These are phyloP conservation scores for Lactarius indigo DNA, from an alignment of 768 basidiomycete genomes.

Conservation along the genomic window DNA sequence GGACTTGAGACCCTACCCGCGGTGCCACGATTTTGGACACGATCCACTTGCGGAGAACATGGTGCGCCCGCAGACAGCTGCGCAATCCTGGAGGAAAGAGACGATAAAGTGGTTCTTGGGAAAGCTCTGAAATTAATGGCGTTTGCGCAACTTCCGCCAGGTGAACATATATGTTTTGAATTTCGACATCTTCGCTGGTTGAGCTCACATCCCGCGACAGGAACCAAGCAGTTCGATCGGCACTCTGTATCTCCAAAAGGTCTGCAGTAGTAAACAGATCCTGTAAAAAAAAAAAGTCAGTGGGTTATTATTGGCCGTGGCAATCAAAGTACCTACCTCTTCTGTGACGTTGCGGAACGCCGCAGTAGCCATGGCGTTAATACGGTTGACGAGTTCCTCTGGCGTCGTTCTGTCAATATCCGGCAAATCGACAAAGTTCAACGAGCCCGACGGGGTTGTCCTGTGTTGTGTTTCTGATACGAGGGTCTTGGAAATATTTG, in stretches of 20 bases:
- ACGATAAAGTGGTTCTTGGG: slow-evolving; percentile 68
- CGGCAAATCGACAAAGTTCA: slow-evolving; percentile 41
- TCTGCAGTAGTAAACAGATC: slow-evolving; percentile 77
- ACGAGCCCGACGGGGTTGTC: slow-evolving; percentile 3
- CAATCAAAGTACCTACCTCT: slow-evolving; percentile 47
- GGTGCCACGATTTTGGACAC: slow-evolving; percentile 65
- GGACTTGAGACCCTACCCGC: slow-evolving; percentile 55
- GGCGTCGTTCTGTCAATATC: slow-evolving; percentile 61
- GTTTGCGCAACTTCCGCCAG: slow-evolving; percentile 72
- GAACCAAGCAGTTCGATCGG: slow-evolving; percentile 82
- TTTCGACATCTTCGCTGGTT: slow-evolving; percentile 63
- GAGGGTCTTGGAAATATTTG: slow-evolving; percentile 1
- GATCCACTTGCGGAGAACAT: slow-evolving; percentile 75
- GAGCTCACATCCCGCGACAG: slow-evolving; percentile 49
- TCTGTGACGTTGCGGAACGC: slow-evolving; percentile 74
- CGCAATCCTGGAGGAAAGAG: slow-evolving; percentile 72
- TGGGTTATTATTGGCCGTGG: slow-evolving; percentile 3
- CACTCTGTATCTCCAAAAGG: slow-evolving; percentile 74
- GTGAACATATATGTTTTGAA: slow-evolving; percentile 75
- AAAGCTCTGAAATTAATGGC: slow-evolving; percentile 62
- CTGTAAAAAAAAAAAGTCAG: slow-evolving; percentile 35
- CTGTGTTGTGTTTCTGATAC: not conserved
- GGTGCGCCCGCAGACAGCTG: slow-evolving; percentile 72
- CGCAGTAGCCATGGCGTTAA: slow-evolving; percentile 73
- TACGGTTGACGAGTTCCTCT: slow-evolving; percentile 70